These are phyloP conservation scores for Linum tenue DNA, from an alignment of 345 rosid species.

Conservation along the genomic window DNA sequence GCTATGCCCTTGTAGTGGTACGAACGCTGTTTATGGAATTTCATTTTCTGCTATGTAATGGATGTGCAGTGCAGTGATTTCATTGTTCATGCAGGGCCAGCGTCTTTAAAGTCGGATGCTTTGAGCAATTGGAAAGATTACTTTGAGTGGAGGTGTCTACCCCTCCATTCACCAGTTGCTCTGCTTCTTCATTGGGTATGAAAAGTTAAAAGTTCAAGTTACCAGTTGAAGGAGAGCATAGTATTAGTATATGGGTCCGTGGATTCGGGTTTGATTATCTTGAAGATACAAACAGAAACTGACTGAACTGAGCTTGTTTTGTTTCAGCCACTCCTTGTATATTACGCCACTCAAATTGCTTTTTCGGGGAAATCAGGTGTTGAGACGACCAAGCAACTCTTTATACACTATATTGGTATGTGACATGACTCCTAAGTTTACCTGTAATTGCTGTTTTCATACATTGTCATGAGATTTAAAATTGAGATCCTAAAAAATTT, in stretches of 20 bases:
- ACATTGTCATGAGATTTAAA: no score
- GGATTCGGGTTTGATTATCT: neutral
- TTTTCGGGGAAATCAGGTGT: constrained; percentile 26
- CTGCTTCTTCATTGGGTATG: constrained; percentile 93
- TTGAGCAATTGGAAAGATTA: constrained; percentile 57
- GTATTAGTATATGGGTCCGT: neutral
- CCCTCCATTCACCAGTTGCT: constrained; percentile 69
- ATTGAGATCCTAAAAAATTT: no score
- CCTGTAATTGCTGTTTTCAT: no score
- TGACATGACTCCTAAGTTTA: neutral
- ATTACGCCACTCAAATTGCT: constrained; percentile 52
- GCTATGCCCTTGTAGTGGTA: constrained; percentile 75
- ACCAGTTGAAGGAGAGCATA: neutral
- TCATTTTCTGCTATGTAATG: no score
- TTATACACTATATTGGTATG: constrained; percentile 86
- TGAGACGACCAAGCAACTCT: constrained; percentile 31
- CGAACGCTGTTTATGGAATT: constrained; percentile 6
- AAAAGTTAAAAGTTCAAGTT: neutral
- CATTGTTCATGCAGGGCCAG: constrained; percentile 37
- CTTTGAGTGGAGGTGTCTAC: constrained; percentile 74
- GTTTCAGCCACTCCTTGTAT: constrained; percentile 74
- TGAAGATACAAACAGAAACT: neutral
- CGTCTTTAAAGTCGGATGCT: constrained; percentile 25
- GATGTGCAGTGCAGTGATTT: constrained; percentile 6
- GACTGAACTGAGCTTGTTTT: neutral